phyloP scores from a whole-genome alignment of 2,329 filamentous ascomycete species.

The Aureobasidium vineae region DNA sequence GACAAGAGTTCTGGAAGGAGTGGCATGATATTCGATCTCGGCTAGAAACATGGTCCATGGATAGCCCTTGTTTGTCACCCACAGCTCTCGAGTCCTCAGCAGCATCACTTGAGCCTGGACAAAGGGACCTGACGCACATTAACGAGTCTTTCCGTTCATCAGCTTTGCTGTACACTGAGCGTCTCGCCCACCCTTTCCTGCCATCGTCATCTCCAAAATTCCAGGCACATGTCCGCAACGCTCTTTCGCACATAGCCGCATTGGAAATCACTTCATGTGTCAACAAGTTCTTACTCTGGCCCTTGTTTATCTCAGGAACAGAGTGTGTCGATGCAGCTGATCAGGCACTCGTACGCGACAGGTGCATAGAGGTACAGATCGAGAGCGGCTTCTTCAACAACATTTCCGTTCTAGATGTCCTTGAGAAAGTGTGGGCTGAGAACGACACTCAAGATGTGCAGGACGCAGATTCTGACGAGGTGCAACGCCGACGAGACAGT shows the following conservation, averaged over 20 bases:
- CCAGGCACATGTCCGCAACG: constrained; percentile 76
- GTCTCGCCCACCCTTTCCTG: constrained; percentile 72
- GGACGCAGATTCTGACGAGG: constrained; percentile 33
- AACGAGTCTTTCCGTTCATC: constrained; percentile 90
- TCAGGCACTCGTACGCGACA: constrained; percentile 72
- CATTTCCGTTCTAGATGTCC: constrained; percentile 75
- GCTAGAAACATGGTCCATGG: constrained; percentile 77
- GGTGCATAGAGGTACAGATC: constrained; percentile 81
- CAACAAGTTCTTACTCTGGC: constrained; percentile 92
- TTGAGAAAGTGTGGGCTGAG: constrained; percentile 76
- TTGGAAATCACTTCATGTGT: constrained; percentile 69
- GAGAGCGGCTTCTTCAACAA: constrained; percentile 95
- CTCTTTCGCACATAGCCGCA: constrained; percentile 77
- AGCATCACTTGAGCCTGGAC: constrained; percentile 46
- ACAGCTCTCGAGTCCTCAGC: constrained; percentile 45
- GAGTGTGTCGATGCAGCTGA: constrained; percentile 83
- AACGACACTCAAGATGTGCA: constrained; percentile 32
- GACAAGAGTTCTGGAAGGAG: constrained; percentile 71
- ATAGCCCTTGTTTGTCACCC: constrained; percentile 14
- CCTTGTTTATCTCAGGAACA: constrained; percentile 83
- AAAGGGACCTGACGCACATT: constrained; percentile 74
- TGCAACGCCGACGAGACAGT: constrained; percentile 34
- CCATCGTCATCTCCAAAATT: constrained; percentile 74
- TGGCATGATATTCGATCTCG: constrained; percentile 77
- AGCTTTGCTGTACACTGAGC: constrained; percentile 84